Conservation (phyloP, 1,284 basidiomycete species). For the Xerocomus cyaneibrunnescens region DNA sequence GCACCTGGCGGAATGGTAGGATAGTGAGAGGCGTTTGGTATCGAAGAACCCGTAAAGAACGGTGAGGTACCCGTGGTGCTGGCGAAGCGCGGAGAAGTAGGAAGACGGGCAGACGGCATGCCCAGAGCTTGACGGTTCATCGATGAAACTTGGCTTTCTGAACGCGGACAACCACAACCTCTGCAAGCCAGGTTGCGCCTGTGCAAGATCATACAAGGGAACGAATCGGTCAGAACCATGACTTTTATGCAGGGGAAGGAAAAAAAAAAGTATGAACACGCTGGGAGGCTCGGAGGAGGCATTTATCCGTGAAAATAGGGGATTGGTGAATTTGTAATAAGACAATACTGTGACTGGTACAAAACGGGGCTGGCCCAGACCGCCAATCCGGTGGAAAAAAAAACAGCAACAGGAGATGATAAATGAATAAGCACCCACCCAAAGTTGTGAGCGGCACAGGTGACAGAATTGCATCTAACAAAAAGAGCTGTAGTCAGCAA, state of each 20-base stretch:
- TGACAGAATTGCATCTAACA: constrained; percentile 55
- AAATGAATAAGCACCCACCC: constrained; percentile 49
- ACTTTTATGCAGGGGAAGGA: constrained; percentile 27
- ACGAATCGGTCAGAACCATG: constrained; percentile 44
- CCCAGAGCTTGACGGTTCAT: constrained; percentile 29
- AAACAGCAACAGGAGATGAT: not conserved
- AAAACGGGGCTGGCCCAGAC: constrained; percentile 14
- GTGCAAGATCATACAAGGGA: constrained; percentile 46
- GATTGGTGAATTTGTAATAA: constrained; percentile 28
- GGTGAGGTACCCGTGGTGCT: constrained; percentile 11
- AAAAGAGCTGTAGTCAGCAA: constrained; percentile 15
- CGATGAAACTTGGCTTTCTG: constrained; percentile 35
- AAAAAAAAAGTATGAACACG: constrained; percentile 4
- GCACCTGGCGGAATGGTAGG: constrained; percentile 14
- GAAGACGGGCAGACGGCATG: constrained; percentile 36
- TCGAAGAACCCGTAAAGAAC: constrained; percentile 16
- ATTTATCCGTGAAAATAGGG: constrained; percentile 20
- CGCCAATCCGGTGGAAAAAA: not conserved
- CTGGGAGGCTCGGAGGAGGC: constrained; percentile 13
- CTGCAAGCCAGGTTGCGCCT: constrained; percentile 75
- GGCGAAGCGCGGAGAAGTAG: constrained; percentile 47
- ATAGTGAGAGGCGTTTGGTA: constrained; percentile 28
- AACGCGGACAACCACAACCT: constrained; percentile 65
- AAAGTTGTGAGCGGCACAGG: constrained; percentile 72
- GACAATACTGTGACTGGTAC: constrained; percentile 17